phyloP scores from a whole-genome alignment of 1,284 basidiomycete species.

The Tremellales sp. region DNA sequence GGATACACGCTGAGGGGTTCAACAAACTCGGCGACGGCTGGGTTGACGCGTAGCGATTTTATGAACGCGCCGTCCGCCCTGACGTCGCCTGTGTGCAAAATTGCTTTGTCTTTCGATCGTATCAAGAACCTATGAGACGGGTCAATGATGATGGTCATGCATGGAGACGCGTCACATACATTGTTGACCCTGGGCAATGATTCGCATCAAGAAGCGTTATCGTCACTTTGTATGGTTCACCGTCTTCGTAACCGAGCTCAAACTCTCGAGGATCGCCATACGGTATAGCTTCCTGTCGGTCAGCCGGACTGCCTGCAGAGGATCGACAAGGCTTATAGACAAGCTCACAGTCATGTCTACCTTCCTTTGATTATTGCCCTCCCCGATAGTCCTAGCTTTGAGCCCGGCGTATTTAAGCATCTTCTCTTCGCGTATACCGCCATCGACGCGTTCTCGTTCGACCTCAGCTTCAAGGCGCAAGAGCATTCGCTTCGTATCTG shows the following conservation, averaged over 20 bases:
- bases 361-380: conserved; percentile 35
- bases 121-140: conserved; percentile 76
- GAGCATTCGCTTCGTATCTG: conserved; percentile 76
- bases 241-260: conserved; percentile 55
- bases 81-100: conserved; percentile 90
- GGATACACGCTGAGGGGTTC: conserved; percentile 11
- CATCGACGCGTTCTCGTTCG: conserved; percentile 57
- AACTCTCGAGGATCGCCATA: conserved; percentile 56
- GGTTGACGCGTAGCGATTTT: conserved; percentile 62
- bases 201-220: conserved; percentile 86
- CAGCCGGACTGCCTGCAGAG: background rate
- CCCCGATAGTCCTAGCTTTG: conserved; percentile 50
- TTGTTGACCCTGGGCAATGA: conserved; percentile 88
- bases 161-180: conserved; percentile 55
- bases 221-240: conserved; percentile 54
- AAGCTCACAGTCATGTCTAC: conserved; percentile 33
- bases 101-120: conserved; percentile 63
- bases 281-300: conserved; percentile 27
- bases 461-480: conserved; percentile 65
- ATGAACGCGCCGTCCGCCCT: conserved; percentile 78
- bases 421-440: conserved; percentile 56
- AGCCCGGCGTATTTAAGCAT: conserved; percentile 64
- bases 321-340: background rate
- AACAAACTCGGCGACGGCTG: conserved; percentile 67
- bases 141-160: background rate